Evolutionary conservation across 2,329 filamentous ascomycete species (phyloP).

Genomic region (Fusarium sp.): DNA sequence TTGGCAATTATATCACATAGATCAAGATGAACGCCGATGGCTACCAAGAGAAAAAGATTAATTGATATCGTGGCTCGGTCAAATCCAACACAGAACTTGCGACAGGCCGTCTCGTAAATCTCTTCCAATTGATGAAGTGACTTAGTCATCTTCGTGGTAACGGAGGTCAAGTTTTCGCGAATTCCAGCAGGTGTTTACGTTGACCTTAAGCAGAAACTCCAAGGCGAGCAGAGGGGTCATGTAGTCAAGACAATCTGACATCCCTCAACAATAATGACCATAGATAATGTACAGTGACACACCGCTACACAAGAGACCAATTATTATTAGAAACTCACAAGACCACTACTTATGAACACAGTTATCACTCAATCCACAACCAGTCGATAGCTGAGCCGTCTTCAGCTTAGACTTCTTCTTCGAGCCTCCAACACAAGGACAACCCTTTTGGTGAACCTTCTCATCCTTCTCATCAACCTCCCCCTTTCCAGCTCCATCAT

Average conservation of each 20-base stretch:
- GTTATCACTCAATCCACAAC: not conserved
- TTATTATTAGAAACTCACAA: not conserved
- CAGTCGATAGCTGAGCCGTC: not conserved
- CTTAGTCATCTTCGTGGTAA: fast-evolving
- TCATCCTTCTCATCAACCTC: not conserved
- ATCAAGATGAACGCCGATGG: too few relatives aligned
- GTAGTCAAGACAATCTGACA: not conserved
- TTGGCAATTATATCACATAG: not conserved
- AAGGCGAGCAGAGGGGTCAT: not conserved
- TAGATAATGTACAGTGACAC: fast-evolving
- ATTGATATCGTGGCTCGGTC: not conserved
- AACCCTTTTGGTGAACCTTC: not conserved
- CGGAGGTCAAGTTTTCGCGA: fast-evolving
- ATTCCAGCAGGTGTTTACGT: fast-evolving
- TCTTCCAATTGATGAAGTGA: too few relatives aligned
- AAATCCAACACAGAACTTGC: not conserved
- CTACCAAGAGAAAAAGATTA: too few relatives aligned
- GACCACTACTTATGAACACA: not conserved
- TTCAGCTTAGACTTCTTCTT: not conserved
- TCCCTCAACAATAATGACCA: fast-evolving
- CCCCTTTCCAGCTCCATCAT: not conserved
- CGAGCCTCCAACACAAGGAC: not conserved
- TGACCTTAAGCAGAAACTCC: fast-evolving
- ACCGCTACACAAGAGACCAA: fast-evolving
- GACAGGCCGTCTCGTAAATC: not conserved